A percentile compares a stretch with the other conserved stretches of the same genome.
These are phyloP conservation scores for Cornus suecica DNA, from an alignment of 148 eudicot species.

Conservation along the genomic window DNA sequence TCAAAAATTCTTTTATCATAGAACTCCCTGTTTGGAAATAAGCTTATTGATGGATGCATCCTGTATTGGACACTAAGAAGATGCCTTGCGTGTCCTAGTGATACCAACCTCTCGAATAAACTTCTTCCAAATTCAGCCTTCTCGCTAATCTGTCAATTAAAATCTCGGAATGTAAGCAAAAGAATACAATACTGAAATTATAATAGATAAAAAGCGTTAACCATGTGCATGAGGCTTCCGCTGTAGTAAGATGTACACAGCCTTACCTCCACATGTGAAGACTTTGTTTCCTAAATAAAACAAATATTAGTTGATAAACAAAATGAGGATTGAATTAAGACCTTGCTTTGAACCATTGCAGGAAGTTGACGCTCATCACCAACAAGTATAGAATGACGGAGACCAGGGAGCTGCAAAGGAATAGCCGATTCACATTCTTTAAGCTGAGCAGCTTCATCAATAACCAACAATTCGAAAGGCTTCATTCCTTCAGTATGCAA, in stretches of 20 bases:
- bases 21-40: constrained; percentile 49
- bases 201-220: no score
- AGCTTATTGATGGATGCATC: constrained; percentile 60
- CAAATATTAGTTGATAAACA: neutral
- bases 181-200: neutral
- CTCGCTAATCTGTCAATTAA: constrained; percentile 25
- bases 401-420: constrained; percentile 54
- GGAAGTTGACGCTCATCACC: constrained; percentile 75
- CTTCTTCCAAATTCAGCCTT: constrained; percentile 49
- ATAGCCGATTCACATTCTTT: constrained; percentile 73
- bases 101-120: constrained; percentile 44
- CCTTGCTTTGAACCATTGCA: constrained; percentile 72
- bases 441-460: constrained; percentile 82
- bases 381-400: constrained; percentile 42
- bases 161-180: neutral
- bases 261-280: neutral
- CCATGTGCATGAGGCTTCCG: neutral
- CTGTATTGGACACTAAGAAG: constrained; percentile 52
- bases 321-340: constrained; percentile 2
- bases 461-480: constrained; percentile 45
- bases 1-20: constrained; percentile 32
- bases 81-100: constrained; percentile 27
- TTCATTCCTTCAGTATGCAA: constrained; percentile 29
- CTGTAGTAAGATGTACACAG: neutral
- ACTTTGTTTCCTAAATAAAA: neutral